Conservation (phyloP, 2,329 filamentous ascomycete species). For the Talaromyces sp. region DNA sequence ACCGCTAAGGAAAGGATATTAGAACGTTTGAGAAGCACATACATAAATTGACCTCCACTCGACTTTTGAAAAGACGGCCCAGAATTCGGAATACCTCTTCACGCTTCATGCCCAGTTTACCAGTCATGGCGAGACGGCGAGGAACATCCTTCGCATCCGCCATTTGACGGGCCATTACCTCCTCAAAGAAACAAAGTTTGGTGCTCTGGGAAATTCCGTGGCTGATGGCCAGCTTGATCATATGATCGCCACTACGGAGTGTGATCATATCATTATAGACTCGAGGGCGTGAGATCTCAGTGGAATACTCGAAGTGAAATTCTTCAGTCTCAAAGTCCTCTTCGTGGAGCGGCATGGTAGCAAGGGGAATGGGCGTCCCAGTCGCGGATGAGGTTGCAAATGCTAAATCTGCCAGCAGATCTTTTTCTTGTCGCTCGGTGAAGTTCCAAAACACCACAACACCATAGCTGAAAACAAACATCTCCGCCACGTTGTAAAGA, state of each 20-base stretch:
- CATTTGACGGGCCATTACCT: constrained; percentile 95
- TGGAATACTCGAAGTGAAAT: constrained; percentile 97
- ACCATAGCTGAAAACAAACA: constrained; percentile 97
- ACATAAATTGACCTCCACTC: constrained; percentile 98
- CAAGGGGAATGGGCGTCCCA: constrained; percentile 60
- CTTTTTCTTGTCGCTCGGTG: constrained; percentile 91
- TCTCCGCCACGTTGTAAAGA: constrained; percentile 73
- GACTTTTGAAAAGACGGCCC: constrained; percentile 85
- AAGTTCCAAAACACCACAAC: constrained; percentile 99
- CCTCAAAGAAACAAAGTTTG: constrained; percentile 93
- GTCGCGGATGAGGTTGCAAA: constrained; percentile 64
- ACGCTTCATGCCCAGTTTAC: constrained; percentile 85
- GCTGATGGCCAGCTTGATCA: constrained; percentile 98
- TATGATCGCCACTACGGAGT: constrained; percentile 88
- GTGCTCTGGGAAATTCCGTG: constrained; percentile 98
- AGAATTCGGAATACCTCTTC: constrained; percentile 91
- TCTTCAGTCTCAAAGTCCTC: constrained; percentile 96
- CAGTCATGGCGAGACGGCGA: constrained; percentile 83
- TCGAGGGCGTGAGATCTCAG: constrained; percentile 79
- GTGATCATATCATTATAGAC: constrained; percentile 99
- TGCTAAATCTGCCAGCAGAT: constrained; percentile 90
- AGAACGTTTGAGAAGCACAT: constrained; percentile 46
- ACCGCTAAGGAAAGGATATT: neutral
- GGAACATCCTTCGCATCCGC: constrained; percentile 88
- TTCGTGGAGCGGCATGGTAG: constrained; percentile 78